Conservation (phyloP, 2,329 filamentous ascomycete species). For the Chalaropsis ovoidea region DNA sequence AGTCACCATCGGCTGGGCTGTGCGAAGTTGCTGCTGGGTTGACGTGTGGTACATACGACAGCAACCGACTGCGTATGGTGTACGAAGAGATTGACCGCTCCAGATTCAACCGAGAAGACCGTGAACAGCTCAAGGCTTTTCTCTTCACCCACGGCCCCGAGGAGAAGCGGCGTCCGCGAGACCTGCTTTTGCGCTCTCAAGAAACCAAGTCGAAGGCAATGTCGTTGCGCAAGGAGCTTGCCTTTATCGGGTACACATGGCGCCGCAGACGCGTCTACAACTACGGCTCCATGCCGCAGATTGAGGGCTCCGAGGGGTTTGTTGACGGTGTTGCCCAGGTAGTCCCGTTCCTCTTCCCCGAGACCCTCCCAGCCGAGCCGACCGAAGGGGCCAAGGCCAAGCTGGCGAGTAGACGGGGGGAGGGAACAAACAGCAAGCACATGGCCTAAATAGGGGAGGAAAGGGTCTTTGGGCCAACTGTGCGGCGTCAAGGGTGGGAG, state of each 20-base stretch:
- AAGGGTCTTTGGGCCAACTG: background rate
- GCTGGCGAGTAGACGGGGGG: background rate
- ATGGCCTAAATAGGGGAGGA: background rate
- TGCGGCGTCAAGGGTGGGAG: too few species aligned
- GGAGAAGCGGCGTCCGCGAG: conserved; percentile 70
- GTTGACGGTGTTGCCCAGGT: conserved; percentile 13
- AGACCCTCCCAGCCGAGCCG: background rate
- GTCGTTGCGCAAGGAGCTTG: conserved; percentile 67
- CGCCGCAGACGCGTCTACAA: conserved; percentile 32
- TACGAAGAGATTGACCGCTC: conserved; percentile 41
- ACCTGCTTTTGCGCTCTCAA: conserved; percentile 70
- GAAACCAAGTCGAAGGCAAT: conserved; percentile 57
- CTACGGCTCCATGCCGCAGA: conserved; percentile 20
- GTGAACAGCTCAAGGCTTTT: conserved; percentile 41
- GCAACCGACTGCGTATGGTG: conserved; percentile 39
- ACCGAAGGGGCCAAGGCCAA: conserved; percentile 4
- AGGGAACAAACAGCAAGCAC: conserved; percentile 2
- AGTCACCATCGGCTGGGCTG: conserved; percentile 33
- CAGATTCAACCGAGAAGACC: conserved; percentile 33
- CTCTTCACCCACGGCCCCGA: conserved; percentile 46
- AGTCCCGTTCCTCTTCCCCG: background rate
- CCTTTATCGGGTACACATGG: conserved; percentile 88
- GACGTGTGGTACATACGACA: conserved; percentile 41
- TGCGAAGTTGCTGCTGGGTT: conserved; percentile 37
- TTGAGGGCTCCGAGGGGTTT: conserved; percentile 16